Base-by-base conservation (phyloP, 2,329 filamentous ascomycete species). In the Cercospora nicotianae region DNA sequence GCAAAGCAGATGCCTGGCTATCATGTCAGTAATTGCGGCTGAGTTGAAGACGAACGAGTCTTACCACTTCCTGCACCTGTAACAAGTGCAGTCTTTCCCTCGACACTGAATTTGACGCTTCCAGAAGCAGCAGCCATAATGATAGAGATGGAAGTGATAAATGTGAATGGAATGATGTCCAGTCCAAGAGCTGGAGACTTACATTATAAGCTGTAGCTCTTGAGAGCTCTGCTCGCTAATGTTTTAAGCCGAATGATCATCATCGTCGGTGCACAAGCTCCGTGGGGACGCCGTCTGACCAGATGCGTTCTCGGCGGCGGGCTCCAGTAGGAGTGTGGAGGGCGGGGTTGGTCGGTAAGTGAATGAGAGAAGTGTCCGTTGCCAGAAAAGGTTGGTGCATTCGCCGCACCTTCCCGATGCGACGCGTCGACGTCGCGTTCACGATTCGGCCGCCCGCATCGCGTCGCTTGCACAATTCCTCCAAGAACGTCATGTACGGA, bases 41-140 rank as follows among this genome's bases (percentile, higher is more conserved):
- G 7, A 28, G 23, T 5, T 26, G 5, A 36, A 23, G 16, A 4
- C 13, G 2, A 2, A 18, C 13, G 3, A 2, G 13, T 42, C 72
- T 36, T 69, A 80, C 79, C 79, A 55, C 79, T 80, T 10, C 82
- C 82, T 62, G 82, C 83, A 39, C 83, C 83, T 5, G 83, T 84
- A 5, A 84, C 77, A 60, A 84, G 79, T 5, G 82, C 83, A n/a
- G 76, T 80, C 74, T 84, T 84, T 8, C 81, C 81, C 13, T 79
- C 68, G 3, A 84, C 79, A 20, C 72, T 74, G 69, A 81, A 83
- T 3, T 78, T 72, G 28, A 70, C 48, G 20, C 66, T 60, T n/a
- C 67, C 67, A 23, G 72, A 69, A 10, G 67, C 28, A 53, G 68
- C 70, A 39, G 73, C 70, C 74, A 76, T 75, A 9, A 20, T 62